Conservation (phyloP, 23 red algal genomes). For the Gracilaria vermiculophylla region DNA sequence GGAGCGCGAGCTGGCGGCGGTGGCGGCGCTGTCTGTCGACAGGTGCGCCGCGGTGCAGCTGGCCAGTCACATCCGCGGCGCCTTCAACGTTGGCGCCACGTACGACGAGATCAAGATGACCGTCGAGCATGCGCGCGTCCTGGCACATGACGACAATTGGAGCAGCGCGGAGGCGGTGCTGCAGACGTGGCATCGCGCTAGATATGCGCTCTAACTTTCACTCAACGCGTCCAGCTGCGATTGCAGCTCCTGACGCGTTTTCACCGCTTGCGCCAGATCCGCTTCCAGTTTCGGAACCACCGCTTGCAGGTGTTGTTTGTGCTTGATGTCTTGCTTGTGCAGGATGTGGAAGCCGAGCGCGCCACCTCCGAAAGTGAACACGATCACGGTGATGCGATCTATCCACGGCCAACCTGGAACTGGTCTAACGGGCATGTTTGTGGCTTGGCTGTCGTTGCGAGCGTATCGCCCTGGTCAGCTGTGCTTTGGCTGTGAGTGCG, state of each 20-base stretch:
- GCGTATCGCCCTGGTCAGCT: too few species aligned
- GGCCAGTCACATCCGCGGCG: constrained; percentile 72
- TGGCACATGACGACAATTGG: constrained; percentile 21
- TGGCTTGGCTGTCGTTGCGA: background rate
- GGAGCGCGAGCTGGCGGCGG: constrained; percentile 77
- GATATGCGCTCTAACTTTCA: constrained; percentile 40
- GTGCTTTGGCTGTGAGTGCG: background rate
- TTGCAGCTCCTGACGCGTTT: background rate
- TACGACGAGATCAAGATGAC: constrained; percentile 56
- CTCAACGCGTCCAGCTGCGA: background rate
- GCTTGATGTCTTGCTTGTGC: background rate
- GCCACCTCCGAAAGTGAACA: constrained; percentile 33
- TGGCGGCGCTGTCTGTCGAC: constrained; percentile 63
- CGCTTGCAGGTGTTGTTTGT: constrained; percentile 15
- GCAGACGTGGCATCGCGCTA: constrained; percentile 33
- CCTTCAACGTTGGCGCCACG: constrained; percentile 50
- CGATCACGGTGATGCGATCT: constrained; percentile 15
- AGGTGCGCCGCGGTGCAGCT: constrained; percentile 38
- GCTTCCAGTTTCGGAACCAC: constrained; percentile 33
- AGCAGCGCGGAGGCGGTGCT: constrained; percentile 46
- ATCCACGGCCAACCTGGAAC: constrained; percentile 23
- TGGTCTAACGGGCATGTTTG: background rate
- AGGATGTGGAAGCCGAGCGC: constrained; percentile 27
- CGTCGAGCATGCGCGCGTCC: constrained; percentile 35
- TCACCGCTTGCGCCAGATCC: background rate